Evolutionary conservation across 2,329 filamentous ascomycete species (phyloP).

Genomic region (Stagonosporopsis tanaceti): DNA sequence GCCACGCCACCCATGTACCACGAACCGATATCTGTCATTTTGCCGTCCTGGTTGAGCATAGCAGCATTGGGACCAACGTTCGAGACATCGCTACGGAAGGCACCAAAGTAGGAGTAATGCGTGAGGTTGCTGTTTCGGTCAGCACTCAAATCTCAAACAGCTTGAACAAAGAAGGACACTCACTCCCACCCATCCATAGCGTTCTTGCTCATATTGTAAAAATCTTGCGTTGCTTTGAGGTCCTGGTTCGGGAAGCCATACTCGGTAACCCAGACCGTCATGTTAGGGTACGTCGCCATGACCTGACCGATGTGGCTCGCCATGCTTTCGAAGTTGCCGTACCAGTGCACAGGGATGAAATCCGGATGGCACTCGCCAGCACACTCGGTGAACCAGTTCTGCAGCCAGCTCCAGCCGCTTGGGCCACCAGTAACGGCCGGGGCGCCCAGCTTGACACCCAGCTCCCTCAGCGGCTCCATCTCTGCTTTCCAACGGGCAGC

Average conservation of each 20-base stretch:
- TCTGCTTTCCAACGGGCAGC: slow-evolving; percentile 75
- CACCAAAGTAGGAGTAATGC: slow-evolving; percentile 78
- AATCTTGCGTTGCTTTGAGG: slow-evolving; percentile 66
- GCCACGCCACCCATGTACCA: slow-evolving; percentile 72
- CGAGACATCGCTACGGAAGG: slow-evolving; percentile 72
- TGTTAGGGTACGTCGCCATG: slow-evolving; percentile 57
- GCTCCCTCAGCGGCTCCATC: slow-evolving; percentile 71
- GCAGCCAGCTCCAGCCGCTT: slow-evolving; percentile 71
- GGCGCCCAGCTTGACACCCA: slow-evolving; percentile 72
- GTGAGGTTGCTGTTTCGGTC: slow-evolving; percentile 60
- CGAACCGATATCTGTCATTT: slow-evolving; percentile 76
- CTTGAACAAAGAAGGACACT: slow-evolving; percentile 31
- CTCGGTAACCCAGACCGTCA: slow-evolving; percentile 80
- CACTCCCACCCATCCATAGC: slow-evolving; percentile 71
- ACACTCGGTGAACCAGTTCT: slow-evolving; percentile 69
- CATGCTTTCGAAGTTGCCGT: slow-evolving; percentile 72
- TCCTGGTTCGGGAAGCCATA: slow-evolving; percentile 68
- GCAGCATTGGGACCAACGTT: slow-evolving; percentile 78
- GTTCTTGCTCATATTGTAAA: slow-evolving; percentile 71
- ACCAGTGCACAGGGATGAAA: slow-evolving; percentile 63
- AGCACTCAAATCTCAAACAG: not conserved
- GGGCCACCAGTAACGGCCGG: slow-evolving; percentile 72
- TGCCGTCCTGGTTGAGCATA: slow-evolving; percentile 72
- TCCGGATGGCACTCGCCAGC: slow-evolving; percentile 56
- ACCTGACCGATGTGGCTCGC: slow-evolving; percentile 72